Conservation (phyloP, 768 basidiomycete genomes). For the Tylopilus balloui region DNA sequence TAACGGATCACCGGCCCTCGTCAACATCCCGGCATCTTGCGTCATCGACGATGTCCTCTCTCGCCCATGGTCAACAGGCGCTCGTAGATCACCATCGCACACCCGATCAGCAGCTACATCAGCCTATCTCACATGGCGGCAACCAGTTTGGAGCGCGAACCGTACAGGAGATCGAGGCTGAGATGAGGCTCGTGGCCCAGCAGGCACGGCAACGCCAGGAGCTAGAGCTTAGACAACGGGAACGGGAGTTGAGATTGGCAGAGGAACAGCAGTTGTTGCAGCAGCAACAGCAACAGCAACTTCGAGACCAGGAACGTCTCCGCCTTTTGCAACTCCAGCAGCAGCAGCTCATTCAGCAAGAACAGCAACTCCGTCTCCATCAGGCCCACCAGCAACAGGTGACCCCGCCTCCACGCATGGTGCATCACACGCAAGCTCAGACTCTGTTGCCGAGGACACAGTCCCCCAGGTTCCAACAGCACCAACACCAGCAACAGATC, state of each 20-base stretch:
- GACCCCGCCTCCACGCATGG: slow-evolving; percentile 72
- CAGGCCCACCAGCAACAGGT: slow-evolving; percentile 35
- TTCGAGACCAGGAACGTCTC: slow-evolving; percentile 39
- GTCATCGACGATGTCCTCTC: slow-evolving; percentile 21
- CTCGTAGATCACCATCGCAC: slow-evolving; percentile 31
- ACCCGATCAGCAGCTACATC: slow-evolving; percentile 38
- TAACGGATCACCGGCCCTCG: slow-evolving; percentile 31
- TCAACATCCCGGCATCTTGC: slow-evolving; percentile 22
- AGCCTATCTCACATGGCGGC: slow-evolving; percentile 31
- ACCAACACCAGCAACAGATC: slow-evolving; percentile 70
- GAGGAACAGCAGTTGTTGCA: slow-evolving; percentile 36
- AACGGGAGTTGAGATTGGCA: slow-evolving; percentile 36
- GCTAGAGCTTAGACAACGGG: slow-evolving; percentile 44
- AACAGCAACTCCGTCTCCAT: slow-evolving; percentile 36
- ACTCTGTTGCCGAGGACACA: slow-evolving; percentile 51
- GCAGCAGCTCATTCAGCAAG: slow-evolving; percentile 33
- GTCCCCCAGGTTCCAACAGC: slow-evolving; percentile 74
- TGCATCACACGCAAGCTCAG: slow-evolving; percentile 30
- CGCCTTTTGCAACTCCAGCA: slow-evolving; percentile 43
- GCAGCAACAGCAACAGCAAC: slow-evolving; percentile 35
- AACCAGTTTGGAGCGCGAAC: slow-evolving; percentile 49
- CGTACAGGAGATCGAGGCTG: slow-evolving; percentile 77
- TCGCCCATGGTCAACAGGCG: slow-evolving; percentile 27
- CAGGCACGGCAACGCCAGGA: slow-evolving; percentile 39
- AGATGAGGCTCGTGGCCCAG: slow-evolving; percentile 66